Evolutionary conservation across 805 yeast genomes (phyloP), one percentile per base, ranked within the genome.

Genomic region (Yamadazyma insecticola): DNA sequence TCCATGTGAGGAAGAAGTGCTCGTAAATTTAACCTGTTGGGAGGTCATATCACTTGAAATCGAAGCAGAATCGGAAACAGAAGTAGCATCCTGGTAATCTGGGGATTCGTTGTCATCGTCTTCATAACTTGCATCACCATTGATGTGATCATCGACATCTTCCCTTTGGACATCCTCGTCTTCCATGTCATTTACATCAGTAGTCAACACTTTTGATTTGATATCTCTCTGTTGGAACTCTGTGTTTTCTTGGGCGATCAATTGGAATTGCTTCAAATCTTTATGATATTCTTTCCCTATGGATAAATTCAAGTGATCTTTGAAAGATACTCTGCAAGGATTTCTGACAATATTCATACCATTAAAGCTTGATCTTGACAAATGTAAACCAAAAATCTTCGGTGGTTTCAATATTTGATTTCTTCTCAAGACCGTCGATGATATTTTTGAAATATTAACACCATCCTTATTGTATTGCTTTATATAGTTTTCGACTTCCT

Each of bases 291-390:
- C 63, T 22, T 55, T 53, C 26, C 77, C 74, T 22, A 80, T 67
- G 10, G 65, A 59, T 35, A 81, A 43, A n/a, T 62, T 45, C 44
- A 75, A 44, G 12, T 48, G 49, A 43, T 81, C 89, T 8, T 73
- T 76, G 45, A 83, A 81, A 6, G 62, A 52, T 4, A 87, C 87
- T 32, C 76, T 64, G 53, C 95, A 85, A 7, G 84, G 63, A 55
- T 86, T 89, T 44, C 96, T 72, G 6, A 79, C 68, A 2, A 83
- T 74, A 12, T 70, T 74, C 24, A 74, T 74, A 6, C 83, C 86
- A 29, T 75, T 70, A 50, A 72, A 88, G 24, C 82, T 71, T 0
- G 97, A 89, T 45, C 97, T 67, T 7, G 96, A 86, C 24, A 92
- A 57, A 53, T 90, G 97, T n/a, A 90, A 59, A 0, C 84, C 74